These are phyloP conservation scores for Chenopodium suecicum DNA, from an alignment of 148 eudicot genomes.

Conservation along the genomic window DNA sequence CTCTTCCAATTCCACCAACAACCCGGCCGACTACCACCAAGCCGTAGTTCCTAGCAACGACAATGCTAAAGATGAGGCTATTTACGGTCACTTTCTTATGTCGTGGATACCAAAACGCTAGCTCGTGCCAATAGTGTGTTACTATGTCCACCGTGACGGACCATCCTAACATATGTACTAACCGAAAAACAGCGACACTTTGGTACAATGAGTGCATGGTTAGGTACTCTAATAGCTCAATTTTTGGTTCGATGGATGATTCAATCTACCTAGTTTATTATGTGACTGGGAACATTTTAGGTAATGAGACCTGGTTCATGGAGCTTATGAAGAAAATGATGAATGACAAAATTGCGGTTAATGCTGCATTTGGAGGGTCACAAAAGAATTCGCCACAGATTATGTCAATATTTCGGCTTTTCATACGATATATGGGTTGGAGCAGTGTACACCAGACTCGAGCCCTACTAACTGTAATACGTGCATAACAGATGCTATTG, in stretches of 20 bases:
- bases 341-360: not conserved
- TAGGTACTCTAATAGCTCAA: slow-evolving; percentile 31
- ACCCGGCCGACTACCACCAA: slow-evolving; percentile 37
- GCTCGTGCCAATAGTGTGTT: slow-evolving; percentile 34
- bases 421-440: slow-evolving; percentile 23
- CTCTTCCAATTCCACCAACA: slow-evolving; percentile 23
- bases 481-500: slow-evolving; percentile 6
- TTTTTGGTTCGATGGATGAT: slow-evolving; percentile 8
- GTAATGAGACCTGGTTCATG: slow-evolving; percentile 4
- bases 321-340: slow-evolving; percentile 15
- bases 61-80: slow-evolving; percentile 4
- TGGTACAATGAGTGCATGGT: slow-evolving; percentile 39
- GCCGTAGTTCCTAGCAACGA: slow-evolving; percentile 25
- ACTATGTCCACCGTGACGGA: slow-evolving; percentile 8
- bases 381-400: slow-evolving; percentile 12
- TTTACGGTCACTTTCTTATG: slow-evolving; percentile 41
- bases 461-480: not conserved
- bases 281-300: not conserved
- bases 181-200: slow-evolving; percentile 24
- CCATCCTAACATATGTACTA: slow-evolving; percentile 28
- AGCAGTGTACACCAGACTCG: slow-evolving; percentile 28
- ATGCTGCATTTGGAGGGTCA: not conserved
- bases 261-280: no score
- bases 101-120: slow-evolving; percentile 30
- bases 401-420: not conserved